phyloP scores from a whole-genome alignment of 306 rosid species.

The Lathyrus aphaca region DNA sequence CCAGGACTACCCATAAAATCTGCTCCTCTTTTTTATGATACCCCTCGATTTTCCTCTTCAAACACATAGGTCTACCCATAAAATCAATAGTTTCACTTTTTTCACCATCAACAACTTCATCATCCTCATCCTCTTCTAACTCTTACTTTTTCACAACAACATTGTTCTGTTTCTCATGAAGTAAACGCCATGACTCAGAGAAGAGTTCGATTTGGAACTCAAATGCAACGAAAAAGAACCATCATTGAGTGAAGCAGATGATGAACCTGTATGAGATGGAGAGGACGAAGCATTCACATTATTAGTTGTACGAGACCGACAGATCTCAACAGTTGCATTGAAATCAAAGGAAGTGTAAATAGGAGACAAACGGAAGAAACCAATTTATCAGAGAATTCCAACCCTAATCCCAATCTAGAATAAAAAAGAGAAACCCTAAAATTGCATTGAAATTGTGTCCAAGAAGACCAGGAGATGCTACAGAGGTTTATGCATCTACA shows the following conservation, averaged over 20 bases:
- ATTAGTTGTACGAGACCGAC: too few relatives aligned
- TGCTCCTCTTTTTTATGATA: not conserved
- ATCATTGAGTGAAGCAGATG: constrained; percentile 32
- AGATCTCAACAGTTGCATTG: too few relatives aligned
- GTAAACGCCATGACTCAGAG: constrained; percentile 36
- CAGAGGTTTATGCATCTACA: constrained; percentile 89
- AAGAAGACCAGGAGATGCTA: constrained; percentile 90
- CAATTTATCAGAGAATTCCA: too few relatives aligned
- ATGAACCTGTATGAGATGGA: constrained; percentile 39
- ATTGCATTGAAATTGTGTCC: constrained; percentile 76
- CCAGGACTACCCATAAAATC: too few relatives aligned
- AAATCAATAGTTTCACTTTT: constrained; percentile 63
- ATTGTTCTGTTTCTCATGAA: not conserved
- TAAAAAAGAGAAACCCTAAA: too few relatives aligned
- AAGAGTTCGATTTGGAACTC: constrained; percentile 4
- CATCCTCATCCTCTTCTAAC: constrained; percentile 35
- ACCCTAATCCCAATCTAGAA: too few relatives aligned
- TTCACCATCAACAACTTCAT: constrained; percentile 36
- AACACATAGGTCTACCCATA: constrained; percentile 55
- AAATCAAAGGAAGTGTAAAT: too few relatives aligned
- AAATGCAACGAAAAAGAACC: constrained; percentile 40
- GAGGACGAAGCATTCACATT: too few relatives aligned
- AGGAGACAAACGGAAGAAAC: too few relatives aligned
- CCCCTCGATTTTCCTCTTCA: constrained; percentile 59
- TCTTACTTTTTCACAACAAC: not conserved